phyloP scores from a whole-genome alignment of 1,284 basidiomycete species.

The Tilletia indica region DNA sequence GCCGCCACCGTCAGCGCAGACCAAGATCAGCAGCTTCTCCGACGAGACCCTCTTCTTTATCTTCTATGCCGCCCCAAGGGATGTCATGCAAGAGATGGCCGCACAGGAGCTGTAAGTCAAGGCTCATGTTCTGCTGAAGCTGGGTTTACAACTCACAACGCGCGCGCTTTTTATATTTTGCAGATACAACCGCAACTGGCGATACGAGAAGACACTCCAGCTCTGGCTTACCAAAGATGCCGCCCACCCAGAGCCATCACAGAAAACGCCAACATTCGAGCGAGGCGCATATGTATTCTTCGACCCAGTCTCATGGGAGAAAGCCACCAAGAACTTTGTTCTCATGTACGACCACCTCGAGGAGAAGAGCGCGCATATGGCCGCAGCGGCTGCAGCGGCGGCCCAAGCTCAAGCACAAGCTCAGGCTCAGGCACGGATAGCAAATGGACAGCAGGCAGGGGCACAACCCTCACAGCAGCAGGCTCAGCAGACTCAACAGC shows the following conservation, averaged over 20 bases:
- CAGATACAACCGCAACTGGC: slow-evolving; percentile 93
- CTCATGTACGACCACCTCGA: slow-evolving; percentile 82
- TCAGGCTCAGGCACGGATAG: slow-evolving; percentile 24
- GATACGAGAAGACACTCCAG: slow-evolving; percentile 91
- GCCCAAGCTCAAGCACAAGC: slow-evolving; percentile 25
- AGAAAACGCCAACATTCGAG: slow-evolving; percentile 85
- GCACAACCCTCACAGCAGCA: not conserved
- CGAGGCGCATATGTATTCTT: slow-evolving; percentile 86
- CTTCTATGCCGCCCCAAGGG: slow-evolving; percentile 92
- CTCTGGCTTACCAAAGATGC: slow-evolving; percentile 94
- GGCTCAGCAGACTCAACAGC: not conserved
- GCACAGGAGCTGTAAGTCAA: slow-evolving; percentile 85
- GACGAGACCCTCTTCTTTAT: slow-evolving; percentile 99
- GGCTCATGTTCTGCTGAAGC: not conserved
- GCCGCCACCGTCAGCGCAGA: slow-evolving; percentile 80
- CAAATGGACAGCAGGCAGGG: not conserved
- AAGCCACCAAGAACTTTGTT: slow-evolving; percentile 71
- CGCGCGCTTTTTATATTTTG: slow-evolving; percentile 19
- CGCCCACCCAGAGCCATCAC: slow-evolving; percentile 70
- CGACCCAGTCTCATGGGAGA: slow-evolving; percentile 84
- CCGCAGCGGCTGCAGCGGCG: slow-evolving; percentile 14
- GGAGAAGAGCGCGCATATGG: slow-evolving; percentile 64
- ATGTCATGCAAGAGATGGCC: slow-evolving; percentile 89
- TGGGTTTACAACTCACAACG: too few species aligned
- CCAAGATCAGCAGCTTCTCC: slow-evolving; percentile 82